Base-by-base conservation (phyloP, 345 rosid species). In the Microthlaspi erraticum region DNA sequence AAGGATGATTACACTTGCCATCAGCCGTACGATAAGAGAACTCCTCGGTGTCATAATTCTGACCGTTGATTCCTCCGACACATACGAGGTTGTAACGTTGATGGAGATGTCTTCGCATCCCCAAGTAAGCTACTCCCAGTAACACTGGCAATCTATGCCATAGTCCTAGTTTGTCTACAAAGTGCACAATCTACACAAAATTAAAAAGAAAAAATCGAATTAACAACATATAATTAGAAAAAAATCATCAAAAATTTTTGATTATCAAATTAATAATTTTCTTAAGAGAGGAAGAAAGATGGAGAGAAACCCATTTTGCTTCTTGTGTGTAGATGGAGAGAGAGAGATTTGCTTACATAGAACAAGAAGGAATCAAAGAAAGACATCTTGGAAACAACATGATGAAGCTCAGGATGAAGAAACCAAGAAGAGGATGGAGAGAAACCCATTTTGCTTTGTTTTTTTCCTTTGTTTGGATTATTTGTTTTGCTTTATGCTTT, bases 121-220 rank as follows among this genome's bases (percentile, higher is more conserved):
- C 93, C 70, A 86, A 9, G 79, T 89, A 89, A 17, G 75, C 80
- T 0, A 85, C 45, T 54, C 93, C 93, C 74, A 87, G 4, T 3
- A 82, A 20, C 69, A 87, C 91, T 7, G 93, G 93, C 10, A 89
- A 29, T 36, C 91, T 78, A 71, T 84, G 90, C 91, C 96, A 89
- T 11, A 83, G 36, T 38, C 74, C 82, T 17, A 85, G 8, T 82
- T 84, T 87, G 81, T 89, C 93, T 77, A 87, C 85, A 26, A 82
- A 45, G 74, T 89, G 88, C 63, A 84, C 78, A 59, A 79, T 81
- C 91, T 89, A 51, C 13, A 43, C 7, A 44, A 34, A 51, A 34
- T 14, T 34, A n/a, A 33, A 54, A 50, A 1, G n/a, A n/a, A 16
- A 34, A 11, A 10, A 23, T 12, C 20, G 5, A 45, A 26, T 29